Evolutionary conservation across 345 rosid genomes (phyloP).

Genomic region (Diplotaxis tenuifolia): DNA sequence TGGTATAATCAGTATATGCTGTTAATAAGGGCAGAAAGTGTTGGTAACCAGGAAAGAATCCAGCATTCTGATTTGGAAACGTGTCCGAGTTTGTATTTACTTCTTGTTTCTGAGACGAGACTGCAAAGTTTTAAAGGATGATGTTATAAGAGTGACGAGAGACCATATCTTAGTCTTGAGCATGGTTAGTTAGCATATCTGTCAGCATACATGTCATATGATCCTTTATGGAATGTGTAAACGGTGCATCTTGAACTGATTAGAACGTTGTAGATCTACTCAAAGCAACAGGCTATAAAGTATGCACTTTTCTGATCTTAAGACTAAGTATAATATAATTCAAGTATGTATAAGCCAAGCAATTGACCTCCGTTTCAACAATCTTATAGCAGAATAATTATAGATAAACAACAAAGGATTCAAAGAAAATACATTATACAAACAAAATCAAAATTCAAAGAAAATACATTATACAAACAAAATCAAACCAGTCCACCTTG

Average conservation of each 20-base stretch:
- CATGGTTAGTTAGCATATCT: not conserved
- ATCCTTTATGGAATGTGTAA: not conserved
- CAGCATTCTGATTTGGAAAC: not conserved
- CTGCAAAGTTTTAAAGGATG: not conserved
- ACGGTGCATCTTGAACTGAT: not conserved
- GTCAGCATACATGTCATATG: not conserved
- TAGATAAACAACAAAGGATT: conserved; percentile 17
- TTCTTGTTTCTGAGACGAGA: not conserved
- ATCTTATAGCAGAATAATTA: not conserved
- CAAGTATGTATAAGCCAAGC: not conserved
- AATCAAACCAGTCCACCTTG: not conserved
- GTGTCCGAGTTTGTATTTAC: not conserved
- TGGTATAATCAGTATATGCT: not conserved
- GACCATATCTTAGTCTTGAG: not conserved
- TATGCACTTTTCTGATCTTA: too few species aligned
- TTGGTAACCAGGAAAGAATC: not conserved
- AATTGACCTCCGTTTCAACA: conserved; percentile 12
- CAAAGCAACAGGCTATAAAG: not conserved
- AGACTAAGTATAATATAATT: too few species aligned
- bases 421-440: conserved; percentile 11
- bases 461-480: conserved; percentile 4
- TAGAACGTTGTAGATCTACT: not conserved
- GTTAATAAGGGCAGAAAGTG: not conserved
- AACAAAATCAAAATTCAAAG: conserved; percentile 4
- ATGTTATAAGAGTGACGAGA: not conserved